These are phyloP conservation scores for Amphirosellinia nigrospora DNA, from an alignment of 495 filamentous ascomycete species.

Conservation along the genomic window DNA sequence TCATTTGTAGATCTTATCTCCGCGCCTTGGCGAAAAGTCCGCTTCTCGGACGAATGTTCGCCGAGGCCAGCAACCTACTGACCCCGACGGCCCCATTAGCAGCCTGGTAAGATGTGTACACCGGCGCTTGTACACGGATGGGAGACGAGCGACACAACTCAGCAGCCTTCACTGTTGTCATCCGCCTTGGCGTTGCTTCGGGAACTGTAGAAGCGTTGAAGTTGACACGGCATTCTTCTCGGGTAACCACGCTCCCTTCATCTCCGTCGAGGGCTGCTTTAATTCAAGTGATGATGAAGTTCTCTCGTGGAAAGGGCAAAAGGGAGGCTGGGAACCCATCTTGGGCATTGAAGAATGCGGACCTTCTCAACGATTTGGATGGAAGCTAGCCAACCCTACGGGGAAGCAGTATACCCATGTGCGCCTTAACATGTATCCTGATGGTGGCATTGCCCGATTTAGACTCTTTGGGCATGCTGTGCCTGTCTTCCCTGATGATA, in stretches of 20 bases:
- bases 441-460: constrained; percentile 91
- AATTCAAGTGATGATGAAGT: constrained; percentile 65
- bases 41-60: constrained; percentile 90
- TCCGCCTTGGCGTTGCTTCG: constrained; percentile 78
- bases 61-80: constrained; percentile 78
- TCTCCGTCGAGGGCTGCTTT: constrained; percentile 81
- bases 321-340: constrained; percentile 74
- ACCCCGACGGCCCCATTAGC: constrained; percentile 76
- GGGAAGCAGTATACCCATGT: constrained; percentile 81
- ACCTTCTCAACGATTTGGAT: constrained; percentile 76
- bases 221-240: constrained; percentile 86
- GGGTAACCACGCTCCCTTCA: constrained; percentile 85
- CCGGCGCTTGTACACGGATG: constrained; percentile 94
- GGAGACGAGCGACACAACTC: constrained; percentile 89
- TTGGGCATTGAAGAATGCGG: constrained; percentile 74
- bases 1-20: constrained; percentile 72
- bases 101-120: constrained; percentile 82
- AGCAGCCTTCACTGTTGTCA: constrained; percentile 78
- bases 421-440: constrained; percentile 86
- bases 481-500: constrained; percentile 68
- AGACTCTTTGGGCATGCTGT: constrained; percentile 80
- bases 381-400: constrained; percentile 68
- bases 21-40: constrained; percentile 71
- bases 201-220: constrained; percentile 78
- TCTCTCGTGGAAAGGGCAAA: constrained; percentile 59